Conservation (phyloP, 2,329 filamentous ascomycete species). For the Eurotiales sp. region DNA sequence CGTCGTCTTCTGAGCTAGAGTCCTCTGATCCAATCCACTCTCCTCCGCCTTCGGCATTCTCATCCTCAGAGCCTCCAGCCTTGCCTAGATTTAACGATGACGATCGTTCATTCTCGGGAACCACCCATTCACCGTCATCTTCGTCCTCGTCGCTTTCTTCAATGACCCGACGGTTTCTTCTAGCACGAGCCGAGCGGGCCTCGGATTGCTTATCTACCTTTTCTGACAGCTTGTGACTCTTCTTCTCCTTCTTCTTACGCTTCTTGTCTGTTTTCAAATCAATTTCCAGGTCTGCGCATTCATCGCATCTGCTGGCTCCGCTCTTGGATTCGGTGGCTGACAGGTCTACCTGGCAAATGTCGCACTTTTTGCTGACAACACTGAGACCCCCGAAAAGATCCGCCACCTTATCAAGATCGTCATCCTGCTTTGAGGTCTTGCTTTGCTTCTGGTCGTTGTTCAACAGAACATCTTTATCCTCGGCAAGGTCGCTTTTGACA, state of each 20-base stretch:
- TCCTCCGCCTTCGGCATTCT: conserved; percentile 81
- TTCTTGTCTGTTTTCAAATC: conserved; percentile 42
- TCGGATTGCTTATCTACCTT: conserved; percentile 13
- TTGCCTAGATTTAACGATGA: conserved; percentile 62
- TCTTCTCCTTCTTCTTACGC: conserved; percentile 39
- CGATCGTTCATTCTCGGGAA: conserved; percentile 61
- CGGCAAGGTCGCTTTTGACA: conserved; percentile 77
- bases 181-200: conserved; percentile 23
- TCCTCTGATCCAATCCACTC: conserved; percentile 73
- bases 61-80: conserved; percentile 80
- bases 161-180: conserved; percentile 43
- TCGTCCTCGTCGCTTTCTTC: conserved; percentile 56
- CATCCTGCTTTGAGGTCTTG: conserved; percentile 44
- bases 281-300: conserved; percentile 71
- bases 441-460: conserved; percentile 56
- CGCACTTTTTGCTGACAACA: conserved; percentile 73
- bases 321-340: conserved; percentile 51
- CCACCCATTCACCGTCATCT: conserved; percentile 71
- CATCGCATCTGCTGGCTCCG: conserved; percentile 61
- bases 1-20: conserved; percentile 49
- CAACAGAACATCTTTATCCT: conserved; percentile 79
- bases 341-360: conserved; percentile 73
- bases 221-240: conserved; percentile 32
- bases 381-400: conserved; percentile 82
- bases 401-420: conserved; percentile 76